Base-by-base conservation (phyloP, 106 monocot genomes). In the Dioscorea dumetorum region DNA sequence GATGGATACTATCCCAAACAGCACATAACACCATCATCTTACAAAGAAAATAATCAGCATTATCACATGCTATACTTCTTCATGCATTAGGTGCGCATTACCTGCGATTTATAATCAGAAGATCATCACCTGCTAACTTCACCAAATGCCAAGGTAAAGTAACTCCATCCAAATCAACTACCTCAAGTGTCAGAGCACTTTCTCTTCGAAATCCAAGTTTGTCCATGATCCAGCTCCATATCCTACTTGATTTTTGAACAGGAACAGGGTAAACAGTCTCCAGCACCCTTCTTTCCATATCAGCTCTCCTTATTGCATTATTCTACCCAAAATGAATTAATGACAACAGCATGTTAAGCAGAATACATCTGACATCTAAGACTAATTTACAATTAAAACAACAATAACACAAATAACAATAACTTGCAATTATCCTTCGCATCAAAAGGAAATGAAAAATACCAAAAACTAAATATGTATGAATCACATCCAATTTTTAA, bases 221-320 rank as follows among this genome's bases (percentile, higher is more conserved):
- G 69, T 84, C 74, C 54, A 84, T 70, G 53, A 97, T 82, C 91
- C 88, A 82, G 60, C 53, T 77, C 91, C 88, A 91, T 67, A 83
- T 57, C 57, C 86, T 70, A 56, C 63, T 71, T 50, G 63, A n/a
- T 71, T 74, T 88, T 57, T 70, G 71, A 57, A 41, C 53, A 70
- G 20, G 48, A 28, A 48, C 41, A 31, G 95, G 95, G 52, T 87
- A 86, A 69, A 91, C 34, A 4, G 95, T 92, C 62, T 89, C 84
- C 65, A 97, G 60, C 54, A 76, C 67, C 63, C 91, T 81, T 33
- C 62, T 87, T 67, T 70, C 68, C 72, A 97, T 69, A 73, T 97
- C 81, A 72, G 88, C 95, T 82, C 78, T 91, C 73, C 95, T 86
- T 31, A 97, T 79, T 50, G 91, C 91, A 72, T 89, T 79, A 70